Base-by-base conservation (phyloP, 805 yeast species). In the Lipomyces spencermartinsiae region DNA sequence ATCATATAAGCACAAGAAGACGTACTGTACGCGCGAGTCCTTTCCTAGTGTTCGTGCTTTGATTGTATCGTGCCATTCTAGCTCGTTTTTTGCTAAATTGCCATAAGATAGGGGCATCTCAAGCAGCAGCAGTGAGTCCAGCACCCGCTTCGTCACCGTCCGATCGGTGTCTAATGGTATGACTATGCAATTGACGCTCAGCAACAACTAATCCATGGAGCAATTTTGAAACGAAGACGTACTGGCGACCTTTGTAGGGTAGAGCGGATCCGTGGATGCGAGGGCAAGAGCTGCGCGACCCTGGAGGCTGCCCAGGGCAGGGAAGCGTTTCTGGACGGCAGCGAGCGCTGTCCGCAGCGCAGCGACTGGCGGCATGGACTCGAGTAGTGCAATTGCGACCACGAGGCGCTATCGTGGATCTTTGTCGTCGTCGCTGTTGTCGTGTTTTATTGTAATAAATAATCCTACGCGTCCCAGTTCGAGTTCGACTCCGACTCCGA, bases 251-350 rank as follows among this genome's bases (percentile, higher is more conserved):
- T 53, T 59, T 33, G 59, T 61, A 25, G 70, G 67, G 51, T 34
- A 37, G 33, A 34, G 29, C 31, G 63, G 61, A 22, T 69, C 68
- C 22, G 49, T 33, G 14, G 70, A 34, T 16, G 59, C 62, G 19
- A 61, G 46, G 8, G 72, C 72, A 12, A 69, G 66, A 8, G 63
- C 59, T 19, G 68, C 66, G 39, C 72, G 56, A 14, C 63, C 63
- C 35, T 64, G 72, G 19, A 69, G 43, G 12, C 65, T 66, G 35
- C 39, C 43, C 19, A 67, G 39, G 2, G 62, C 63, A 22, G 72
- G 71, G 33, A 69, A 69, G 31, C 54, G 39, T 53, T 31, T 35
- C 43, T 61, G 57, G 39, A 69, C 68, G 22, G 63, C 59, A 7
- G 67, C 58, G 16, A 69, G 61, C 29, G 70, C 72, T 7, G 67